Evolutionary conservation across 2,329 filamentous ascomycete species (phyloP).

Genomic region (Westerdykella sp.): DNA sequence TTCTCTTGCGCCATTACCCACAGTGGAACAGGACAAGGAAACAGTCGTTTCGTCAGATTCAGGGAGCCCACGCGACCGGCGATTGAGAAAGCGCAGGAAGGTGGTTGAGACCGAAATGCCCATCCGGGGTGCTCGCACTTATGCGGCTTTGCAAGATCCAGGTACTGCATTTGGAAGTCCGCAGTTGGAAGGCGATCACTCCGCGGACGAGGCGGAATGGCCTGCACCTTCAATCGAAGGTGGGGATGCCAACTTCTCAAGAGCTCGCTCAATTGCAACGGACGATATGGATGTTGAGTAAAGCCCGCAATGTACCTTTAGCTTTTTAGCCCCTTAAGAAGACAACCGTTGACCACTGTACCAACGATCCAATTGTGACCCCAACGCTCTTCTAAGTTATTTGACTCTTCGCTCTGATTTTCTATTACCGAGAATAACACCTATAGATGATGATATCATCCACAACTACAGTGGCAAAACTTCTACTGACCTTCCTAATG

Average conservation of each 20-base stretch:
- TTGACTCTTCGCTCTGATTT: too few species aligned
- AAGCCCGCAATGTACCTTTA: neutral
- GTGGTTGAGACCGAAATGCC: slow-evolving; percentile 13
- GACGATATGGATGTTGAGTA: neutral
- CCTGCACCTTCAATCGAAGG: neutral
- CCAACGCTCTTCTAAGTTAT: too few species aligned
- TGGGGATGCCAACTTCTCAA: neutral
- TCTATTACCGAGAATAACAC: neutral
- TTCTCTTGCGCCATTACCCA: neutral
- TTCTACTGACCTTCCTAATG: slow-evolving; percentile 20
- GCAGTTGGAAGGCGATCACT: neutral
- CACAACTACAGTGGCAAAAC: neutral
- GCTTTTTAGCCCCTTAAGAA: neutral
- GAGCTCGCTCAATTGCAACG: neutral
- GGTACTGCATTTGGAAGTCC: neutral
- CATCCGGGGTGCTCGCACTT: slow-evolving; percentile 14
- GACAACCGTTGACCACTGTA: too few species aligned
- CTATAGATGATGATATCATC: neutral
- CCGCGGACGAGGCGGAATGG: neutral
- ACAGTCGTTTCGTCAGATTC: neutral
- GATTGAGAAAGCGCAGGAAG: slow-evolving; percentile 1
- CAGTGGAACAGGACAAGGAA: neutral
- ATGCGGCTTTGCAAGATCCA: slow-evolving; percentile 18
- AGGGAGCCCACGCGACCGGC: slow-evolving; percentile 1
- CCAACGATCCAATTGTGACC: too few species aligned